A percentile compares a stretch with the other conserved stretches of the same genome.
These are phyloP conservation scores for Verticillium nonalfalfae DNA, from an alignment of 2,329 filamentous ascomycete genomes.

Conservation along the genomic window DNA sequence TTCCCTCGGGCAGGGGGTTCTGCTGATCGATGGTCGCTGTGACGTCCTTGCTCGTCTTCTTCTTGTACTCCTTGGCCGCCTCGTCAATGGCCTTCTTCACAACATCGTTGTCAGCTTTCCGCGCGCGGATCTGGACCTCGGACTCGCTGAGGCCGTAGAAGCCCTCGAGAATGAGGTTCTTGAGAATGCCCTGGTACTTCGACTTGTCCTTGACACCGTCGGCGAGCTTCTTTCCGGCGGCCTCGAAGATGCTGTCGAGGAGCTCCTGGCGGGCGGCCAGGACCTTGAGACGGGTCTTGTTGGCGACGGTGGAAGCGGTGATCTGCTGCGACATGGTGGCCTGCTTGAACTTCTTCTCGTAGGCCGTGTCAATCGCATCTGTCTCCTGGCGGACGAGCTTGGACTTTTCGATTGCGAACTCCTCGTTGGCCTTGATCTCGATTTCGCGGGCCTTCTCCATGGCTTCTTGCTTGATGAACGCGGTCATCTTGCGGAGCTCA, in stretches of 20 bases:
- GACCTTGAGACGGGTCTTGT: slow-evolving; percentile 90
- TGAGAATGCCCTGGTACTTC: slow-evolving; percentile 71
- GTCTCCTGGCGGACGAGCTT: slow-evolving; percentile 97
- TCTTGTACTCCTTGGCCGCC: slow-evolving; percentile 79
- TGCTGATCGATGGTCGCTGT: slow-evolving; percentile 69
- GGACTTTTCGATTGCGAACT: slow-evolving; percentile 98
- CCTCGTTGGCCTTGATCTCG: slow-evolving; percentile 95
- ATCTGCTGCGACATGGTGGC: slow-evolving; percentile 98
- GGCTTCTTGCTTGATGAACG: slow-evolving; percentile 98
- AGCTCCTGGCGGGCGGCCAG: slow-evolving; percentile 84
- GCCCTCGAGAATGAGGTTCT: slow-evolving; percentile 81
- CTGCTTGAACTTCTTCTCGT: slow-evolving; percentile 99
- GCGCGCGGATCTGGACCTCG: slow-evolving; percentile 65
- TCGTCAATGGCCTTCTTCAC: slow-evolving; percentile 73
- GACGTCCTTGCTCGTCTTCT: slow-evolving; percentile 63
- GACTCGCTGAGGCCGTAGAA: slow-evolving; percentile 82
- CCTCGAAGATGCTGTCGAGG: slow-evolving; percentile 83
- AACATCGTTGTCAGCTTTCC: slow-evolving; percentile 71
- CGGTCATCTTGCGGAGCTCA: slow-evolving; percentile 99
- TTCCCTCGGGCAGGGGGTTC: slow-evolving; percentile 71
- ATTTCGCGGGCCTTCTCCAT: slow-evolving; percentile 96
- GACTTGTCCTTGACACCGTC: slow-evolving; percentile 58
- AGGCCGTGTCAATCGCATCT: slow-evolving; percentile 81
- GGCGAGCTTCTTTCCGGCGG: slow-evolving; percentile 65
- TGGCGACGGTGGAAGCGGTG: slow-evolving; percentile 89